Evolutionary conservation across 768 basidiomycete genomes (phyloP).

Genomic region (Clathrus columnatus): DNA sequence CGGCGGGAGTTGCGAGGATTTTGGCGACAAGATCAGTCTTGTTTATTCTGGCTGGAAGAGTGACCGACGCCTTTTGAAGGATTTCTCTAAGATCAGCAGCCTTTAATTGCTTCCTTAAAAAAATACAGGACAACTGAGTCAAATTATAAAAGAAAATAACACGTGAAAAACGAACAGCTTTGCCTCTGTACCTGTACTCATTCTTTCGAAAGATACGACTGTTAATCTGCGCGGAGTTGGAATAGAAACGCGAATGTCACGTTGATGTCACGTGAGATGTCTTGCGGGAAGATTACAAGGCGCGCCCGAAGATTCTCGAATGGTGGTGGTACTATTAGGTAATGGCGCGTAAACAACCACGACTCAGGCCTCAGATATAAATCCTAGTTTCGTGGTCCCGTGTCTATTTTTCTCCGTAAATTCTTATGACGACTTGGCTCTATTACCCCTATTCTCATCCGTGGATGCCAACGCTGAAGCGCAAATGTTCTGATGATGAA

Average conservation of each 20-base stretch:
- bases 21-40: constrained; percentile 61
- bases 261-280: background rate
- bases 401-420: background rate
- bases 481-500: constrained; percentile 21
- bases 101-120: constrained; percentile 51
- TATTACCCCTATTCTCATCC: constrained; percentile 30
- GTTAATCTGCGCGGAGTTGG: background rate
- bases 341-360: background rate
- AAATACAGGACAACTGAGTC: background rate
- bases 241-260: background rate
- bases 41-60: constrained; percentile 47
- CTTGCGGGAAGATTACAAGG: no score
- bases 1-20: constrained; percentile 44
- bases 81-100: constrained; percentile 62
- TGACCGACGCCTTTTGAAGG: constrained; percentile 41
- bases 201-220: background rate
- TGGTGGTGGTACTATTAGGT: no score
- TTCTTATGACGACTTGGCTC: constrained; percentile 27
- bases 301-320: constrained; percentile 7
- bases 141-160: background rate
- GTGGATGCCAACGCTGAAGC: constrained; percentile 36
- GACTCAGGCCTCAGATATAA: background rate
- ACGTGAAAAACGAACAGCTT: constrained; percentile 28
- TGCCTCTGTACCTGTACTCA: constrained; percentile 26
- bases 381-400: background rate